A percentile compares a stretch with the other conserved stretches of the same genome.
Conservation (phyloP, 768 basidiomycete species). For the Neoboletus magnificus region DNA sequence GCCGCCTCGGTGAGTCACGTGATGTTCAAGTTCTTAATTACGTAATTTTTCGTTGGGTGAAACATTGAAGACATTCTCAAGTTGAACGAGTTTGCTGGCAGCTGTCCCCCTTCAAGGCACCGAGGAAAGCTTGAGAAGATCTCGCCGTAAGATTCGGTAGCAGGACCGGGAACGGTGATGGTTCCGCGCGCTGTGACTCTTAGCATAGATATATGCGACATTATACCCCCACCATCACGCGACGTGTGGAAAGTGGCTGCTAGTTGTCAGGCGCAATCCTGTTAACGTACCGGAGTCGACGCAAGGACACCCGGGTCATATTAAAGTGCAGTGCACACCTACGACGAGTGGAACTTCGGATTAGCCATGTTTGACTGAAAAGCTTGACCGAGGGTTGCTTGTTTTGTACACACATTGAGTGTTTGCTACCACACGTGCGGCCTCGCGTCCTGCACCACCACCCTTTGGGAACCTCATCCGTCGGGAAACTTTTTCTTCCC, state of each 20-base stretch:
- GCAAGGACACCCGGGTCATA: neutral
- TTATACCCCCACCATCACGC: neutral
- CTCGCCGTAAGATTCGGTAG: neutral
- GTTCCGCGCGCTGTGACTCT: neutral
- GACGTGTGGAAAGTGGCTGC: neutral
- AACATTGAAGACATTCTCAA: neutral
- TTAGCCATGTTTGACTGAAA: neutral
- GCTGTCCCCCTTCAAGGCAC: neutral
- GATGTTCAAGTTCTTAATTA: too few relatives aligned
- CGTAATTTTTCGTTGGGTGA: too few relatives aligned
- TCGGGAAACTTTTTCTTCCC: constrained; percentile 2
- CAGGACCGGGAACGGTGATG: neutral
- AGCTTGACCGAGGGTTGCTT: too few relatives aligned
- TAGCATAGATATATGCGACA: neutral
- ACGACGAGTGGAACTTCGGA: too few relatives aligned
- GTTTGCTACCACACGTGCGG: constrained; percentile 22
- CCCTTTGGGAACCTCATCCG: constrained; percentile 6
- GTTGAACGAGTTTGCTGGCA: neutral
- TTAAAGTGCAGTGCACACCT: neutral
- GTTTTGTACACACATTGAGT: constrained; percentile 13
- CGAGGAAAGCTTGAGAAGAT: neutral
- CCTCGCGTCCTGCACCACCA: constrained; percentile 7
- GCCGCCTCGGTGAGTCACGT: too few relatives aligned
- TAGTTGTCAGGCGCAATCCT: neutral
- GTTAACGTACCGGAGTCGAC: neutral